Base-by-base conservation (phyloP, 352 stramenopile genomes). In the Phytophthora hibernalis region DNA sequence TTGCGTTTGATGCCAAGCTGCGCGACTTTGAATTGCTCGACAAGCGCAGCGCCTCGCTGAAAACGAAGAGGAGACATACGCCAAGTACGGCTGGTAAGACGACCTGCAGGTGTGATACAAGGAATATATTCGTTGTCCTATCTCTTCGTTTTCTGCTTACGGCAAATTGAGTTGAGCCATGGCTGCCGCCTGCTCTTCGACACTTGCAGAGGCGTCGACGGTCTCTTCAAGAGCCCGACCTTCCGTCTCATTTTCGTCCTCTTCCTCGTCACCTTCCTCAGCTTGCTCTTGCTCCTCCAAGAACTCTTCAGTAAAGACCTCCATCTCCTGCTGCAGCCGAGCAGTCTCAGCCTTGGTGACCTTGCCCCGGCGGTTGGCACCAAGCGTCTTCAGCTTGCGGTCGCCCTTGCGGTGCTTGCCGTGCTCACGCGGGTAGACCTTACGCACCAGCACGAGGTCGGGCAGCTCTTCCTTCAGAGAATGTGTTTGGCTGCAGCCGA, bases 31-130 rank as follows among this genome's bases (percentile, higher is more conserved):
- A 93, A 35, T 66, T 93, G 52, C 67, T 90, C 21, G 82, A 93
- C 49, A 79, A 80, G 43, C 87, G 88, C 58, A 66, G 80, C n/a
- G 60, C 71, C 15, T 68, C 77, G 16, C 70, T 91, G 66, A 92
- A 91, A 61, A 92, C 85, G 28, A 93, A 92, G 59, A 70, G 72
- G 85, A 93, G 44, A 93, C 85, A 6, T 83, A 91, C 61, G 85
- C 85, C 56, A 93, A 93, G 73, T 93, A 93, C 53, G 85, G 83
- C 0, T 93, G 85, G 85, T 93, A 82, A 47, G 28, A 44, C 5
- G 35, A 7, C 5, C 31, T 43, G 16, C 20, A 37, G 22, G 40
- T 58, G 50, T n/a, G 18, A 54, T 67, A 40, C 54, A 69, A 58
- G 60, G 48, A 33, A 62, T 45, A 57, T 48, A 37, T 33, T 62